A percentile compares a stretch with the other conserved stretches of the same genome.
phyloP scores from a whole-genome alignment of 805 yeast genomes.

The Maudiozyma barnettii region DNA sequence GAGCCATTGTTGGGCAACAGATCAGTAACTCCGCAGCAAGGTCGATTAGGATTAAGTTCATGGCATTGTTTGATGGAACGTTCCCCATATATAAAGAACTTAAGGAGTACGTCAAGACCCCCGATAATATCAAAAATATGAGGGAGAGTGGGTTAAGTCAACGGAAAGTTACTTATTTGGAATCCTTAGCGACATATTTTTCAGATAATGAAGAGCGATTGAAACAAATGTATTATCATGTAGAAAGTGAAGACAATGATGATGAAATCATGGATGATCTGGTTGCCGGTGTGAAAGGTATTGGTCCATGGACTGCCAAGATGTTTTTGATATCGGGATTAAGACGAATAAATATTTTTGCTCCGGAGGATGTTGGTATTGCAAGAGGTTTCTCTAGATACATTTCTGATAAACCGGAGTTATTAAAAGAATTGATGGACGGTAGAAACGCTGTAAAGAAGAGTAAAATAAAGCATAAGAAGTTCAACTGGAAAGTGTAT shows the following conservation, averaged over 20 bases:
- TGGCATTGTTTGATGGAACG: constrained; percentile 27
- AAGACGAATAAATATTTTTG: constrained; percentile 58
- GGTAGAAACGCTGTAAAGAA: constrained; percentile 30
- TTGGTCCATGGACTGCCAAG: constrained; percentile 81
- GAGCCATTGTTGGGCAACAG: constrained; percentile 60
- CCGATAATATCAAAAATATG: constrained; percentile 36
- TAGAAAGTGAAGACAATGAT: constrained; percentile 24
- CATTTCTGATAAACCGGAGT: constrained; percentile 42
- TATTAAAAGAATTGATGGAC: constrained; percentile 37
- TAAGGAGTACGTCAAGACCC: constrained; percentile 20
- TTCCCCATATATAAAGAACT: constrained; percentile 49
- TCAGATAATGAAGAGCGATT: constrained; percentile 30
- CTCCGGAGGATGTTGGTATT: constrained; percentile 73
- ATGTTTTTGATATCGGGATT: constrained; percentile 76
- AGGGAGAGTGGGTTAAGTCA: constrained; percentile 59
- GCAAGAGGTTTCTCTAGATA: constrained; percentile 72
- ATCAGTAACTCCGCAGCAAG: constrained; percentile 74
- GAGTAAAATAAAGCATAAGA: constrained; percentile 33
- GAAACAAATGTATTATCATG: constrained; percentile 29
- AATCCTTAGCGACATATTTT: constrained; percentile 45
- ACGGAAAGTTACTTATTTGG: constrained; percentile 56
- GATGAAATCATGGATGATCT: constrained; percentile 42
- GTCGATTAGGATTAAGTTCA: constrained; percentile 46
- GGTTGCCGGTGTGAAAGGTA: constrained; percentile 48
- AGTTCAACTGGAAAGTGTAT: constrained; percentile 56